Conservation (phyloP, 768 basidiomycete genomes). For the Trametes gibbosa region DNA sequence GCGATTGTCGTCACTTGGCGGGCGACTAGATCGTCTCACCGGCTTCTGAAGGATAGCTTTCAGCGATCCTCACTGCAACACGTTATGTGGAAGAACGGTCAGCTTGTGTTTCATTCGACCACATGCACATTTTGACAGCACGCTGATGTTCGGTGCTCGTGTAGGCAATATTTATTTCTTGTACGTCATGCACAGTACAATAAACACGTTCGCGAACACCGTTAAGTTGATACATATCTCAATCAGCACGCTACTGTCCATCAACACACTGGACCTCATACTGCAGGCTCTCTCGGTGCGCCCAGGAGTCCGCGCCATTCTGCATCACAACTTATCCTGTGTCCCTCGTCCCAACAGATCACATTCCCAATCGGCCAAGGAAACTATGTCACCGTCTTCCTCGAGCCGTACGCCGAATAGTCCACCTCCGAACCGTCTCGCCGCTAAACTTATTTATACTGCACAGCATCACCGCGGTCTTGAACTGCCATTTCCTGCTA, state of each 20-base stretch:
- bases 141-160: not conserved
- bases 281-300: not conserved
- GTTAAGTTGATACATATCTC: not conserved
- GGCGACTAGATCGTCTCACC: not conserved
- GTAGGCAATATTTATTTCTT: not conserved
- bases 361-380: no score
- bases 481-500: not conserved
- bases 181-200: not conserved
- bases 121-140: not conserved
- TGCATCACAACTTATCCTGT: no score
- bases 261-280: not conserved
- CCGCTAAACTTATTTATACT: no score
- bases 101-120: not conserved
- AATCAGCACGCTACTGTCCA: not conserved
- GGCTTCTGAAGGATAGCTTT: not conserved
- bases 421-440: no score
- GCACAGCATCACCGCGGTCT: not conserved
- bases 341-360: no score
- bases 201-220: not conserved
- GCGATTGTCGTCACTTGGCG: not conserved
- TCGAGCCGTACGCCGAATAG: no score
- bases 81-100: not conserved
- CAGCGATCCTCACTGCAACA: not conserved
- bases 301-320: no score
- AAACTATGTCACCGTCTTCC: no score